Conservation (phyloP, 2,329 filamentous ascomycete genomes). For the Moelleriella libera region DNA sequence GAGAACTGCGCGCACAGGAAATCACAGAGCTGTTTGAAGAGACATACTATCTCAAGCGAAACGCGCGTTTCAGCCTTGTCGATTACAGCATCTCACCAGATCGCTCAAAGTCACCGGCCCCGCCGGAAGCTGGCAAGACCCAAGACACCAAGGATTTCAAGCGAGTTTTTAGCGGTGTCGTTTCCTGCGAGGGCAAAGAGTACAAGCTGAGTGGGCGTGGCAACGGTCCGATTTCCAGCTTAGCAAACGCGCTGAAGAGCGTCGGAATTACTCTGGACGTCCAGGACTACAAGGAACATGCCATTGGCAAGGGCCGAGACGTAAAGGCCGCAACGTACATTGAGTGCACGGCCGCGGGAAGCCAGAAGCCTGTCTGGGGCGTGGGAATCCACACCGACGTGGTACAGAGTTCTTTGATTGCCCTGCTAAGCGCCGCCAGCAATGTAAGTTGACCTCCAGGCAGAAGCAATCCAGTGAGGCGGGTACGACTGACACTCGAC, state of each 20-base stretch:
- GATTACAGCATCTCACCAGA: constrained; percentile 88
- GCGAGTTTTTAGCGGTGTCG: constrained; percentile 72
- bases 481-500: neutral
- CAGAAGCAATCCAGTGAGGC: no score
- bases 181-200: constrained; percentile 70
- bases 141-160: constrained; percentile 65
- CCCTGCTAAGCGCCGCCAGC: constrained; percentile 70
- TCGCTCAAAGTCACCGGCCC: constrained; percentile 60
- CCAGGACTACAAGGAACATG: constrained; percentile 90
- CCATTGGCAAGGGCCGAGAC: constrained; percentile 65
- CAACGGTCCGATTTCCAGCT: constrained; percentile 79
- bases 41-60: constrained; percentile 72
- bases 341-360: constrained; percentile 61
- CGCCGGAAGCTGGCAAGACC: constrained; percentile 53
- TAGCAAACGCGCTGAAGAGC: constrained; percentile 66
- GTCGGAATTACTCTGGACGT: constrained; percentile 83
- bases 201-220: constrained; percentile 67
- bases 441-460: constrained; percentile 38
- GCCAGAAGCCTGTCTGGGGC: constrained; percentile 67
- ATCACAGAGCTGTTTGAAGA: constrained; percentile 80
- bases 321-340: constrained; percentile 95
- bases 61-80: constrained; percentile 72
- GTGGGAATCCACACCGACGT: constrained; percentile 44
- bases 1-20: constrained; percentile 72
- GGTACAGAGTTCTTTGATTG: constrained; percentile 77